Evolutionary conservation across 2,329 filamentous ascomycete species (phyloP), one percentile per base, ranked within the genome.

Genomic region (Talaromyces sp.): DNA sequence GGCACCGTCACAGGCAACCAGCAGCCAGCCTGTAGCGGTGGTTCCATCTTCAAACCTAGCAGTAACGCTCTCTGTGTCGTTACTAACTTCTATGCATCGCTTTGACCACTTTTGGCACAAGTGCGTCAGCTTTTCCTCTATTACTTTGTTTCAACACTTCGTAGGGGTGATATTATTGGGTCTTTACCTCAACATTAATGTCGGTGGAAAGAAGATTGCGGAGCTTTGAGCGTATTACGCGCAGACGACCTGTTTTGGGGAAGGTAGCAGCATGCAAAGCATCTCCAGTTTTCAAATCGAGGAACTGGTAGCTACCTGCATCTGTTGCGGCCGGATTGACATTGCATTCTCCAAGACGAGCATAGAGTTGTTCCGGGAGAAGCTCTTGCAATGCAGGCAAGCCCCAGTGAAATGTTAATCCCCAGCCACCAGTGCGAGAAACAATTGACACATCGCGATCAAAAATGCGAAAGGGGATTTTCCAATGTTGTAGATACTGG

Each of bases 351-450:
- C 79, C 76, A 2, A 87, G 70, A 0, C 78, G 76, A 2, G 69
- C 68, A 3, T 79, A 69, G 6, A 86, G 70, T 12, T 80, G 72
- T 0, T 76, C 68, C 0, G 85, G 82, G 31, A 88, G 74, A 27
- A 87, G 75, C 7, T 76, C 69, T 52, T 81, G 76, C 47, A 88
- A 74, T 1, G 77, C 78, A 0, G 81, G 77, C 9, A 87, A 77
- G 4, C 83, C 84, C 85, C 85, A 89, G 68, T 88, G 84, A 61
- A 89, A 75, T 0, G 85, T 88, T 61, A 89, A 75, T 3, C 85
- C 87, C 87, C 86, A 89, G 64, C 86, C 85, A 4, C 79, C 75
- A 23, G 74, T 82, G 34, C 80, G 82, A 31, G 77, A 77, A 61
- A 72, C 75, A 50, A 82, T 75, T 47, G 81, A 77, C 5, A 68